These are phyloP conservation scores for Fusarium sp. DNA, from an alignment of 2,329 filamentous ascomycete genomes.

Conservation along the genomic window DNA sequence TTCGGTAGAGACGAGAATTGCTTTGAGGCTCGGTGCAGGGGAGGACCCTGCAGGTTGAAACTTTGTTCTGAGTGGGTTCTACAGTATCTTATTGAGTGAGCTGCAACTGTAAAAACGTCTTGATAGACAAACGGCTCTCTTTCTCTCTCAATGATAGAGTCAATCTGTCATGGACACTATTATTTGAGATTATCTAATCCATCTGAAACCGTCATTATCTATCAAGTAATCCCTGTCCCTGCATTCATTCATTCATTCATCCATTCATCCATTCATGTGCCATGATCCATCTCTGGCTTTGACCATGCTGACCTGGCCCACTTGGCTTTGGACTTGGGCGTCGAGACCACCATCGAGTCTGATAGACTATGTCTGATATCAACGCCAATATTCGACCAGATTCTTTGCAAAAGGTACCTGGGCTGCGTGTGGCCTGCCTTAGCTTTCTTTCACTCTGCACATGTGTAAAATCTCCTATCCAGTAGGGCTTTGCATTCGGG, in stretches of 20 bases:
- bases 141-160: background rate
- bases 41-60: slow-evolving; percentile 33
- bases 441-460: too few relatives aligned
- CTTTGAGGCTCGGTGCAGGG: slow-evolving; percentile 38
- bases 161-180: background rate
- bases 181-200: background rate
- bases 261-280: too few relatives aligned
- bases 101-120: background rate
- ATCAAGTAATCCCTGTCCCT: slow-evolving; percentile 36
- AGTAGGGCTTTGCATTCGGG: slow-evolving; percentile 17
- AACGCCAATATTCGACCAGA: slow-evolving; percentile 4
- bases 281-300: slow-evolving; percentile 36
- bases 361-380: slow-evolving; percentile 16
- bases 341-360: slow-evolving; percentile 15
- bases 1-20: slow-evolving; percentile 20
- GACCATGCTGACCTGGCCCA: slow-evolving; percentile 31
- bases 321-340: slow-evolving; percentile 39
- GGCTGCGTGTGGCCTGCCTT: too few relatives aligned
- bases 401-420: slow-evolving; percentile 9
- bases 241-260: slow-evolving; percentile 31
- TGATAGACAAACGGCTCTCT: background rate
- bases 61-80: slow-evolving; percentile 12
- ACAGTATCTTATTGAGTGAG: too few relatives aligned
- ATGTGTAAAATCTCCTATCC: slow-evolving; percentile 15
- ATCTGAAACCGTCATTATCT: slow-evolving; percentile 16